Conservation (phyloP, 148 eudicot genomes). For the Amaranthus palmeri region DNA sequence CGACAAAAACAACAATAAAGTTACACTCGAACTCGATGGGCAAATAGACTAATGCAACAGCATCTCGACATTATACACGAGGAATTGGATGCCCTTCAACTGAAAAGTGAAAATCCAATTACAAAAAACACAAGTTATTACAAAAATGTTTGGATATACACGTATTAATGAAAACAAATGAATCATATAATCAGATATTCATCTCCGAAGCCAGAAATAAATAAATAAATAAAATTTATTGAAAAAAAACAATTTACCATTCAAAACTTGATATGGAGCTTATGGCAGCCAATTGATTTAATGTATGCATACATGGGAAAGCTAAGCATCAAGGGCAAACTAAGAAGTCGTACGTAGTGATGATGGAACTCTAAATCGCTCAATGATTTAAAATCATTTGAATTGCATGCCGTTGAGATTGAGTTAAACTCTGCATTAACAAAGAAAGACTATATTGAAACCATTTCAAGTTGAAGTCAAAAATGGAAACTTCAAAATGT, state of each 20-base stretch:
- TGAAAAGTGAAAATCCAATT: neutral
- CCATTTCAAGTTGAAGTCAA: neutral
- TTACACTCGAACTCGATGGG: neutral
- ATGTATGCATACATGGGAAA: neutral
- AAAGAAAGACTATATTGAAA: conserved; percentile 7
- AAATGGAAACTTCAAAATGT: neutral
- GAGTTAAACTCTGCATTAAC: conserved; percentile 59
- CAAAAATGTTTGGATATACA: neutral
- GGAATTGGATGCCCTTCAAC: neutral
- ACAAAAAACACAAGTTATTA: neutral
- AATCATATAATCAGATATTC: neutral
- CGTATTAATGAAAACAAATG: neutral
- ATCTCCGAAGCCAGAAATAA: too few relatives aligned
- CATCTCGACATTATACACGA: neutral
- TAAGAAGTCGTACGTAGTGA: neutral
- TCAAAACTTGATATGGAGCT: neutral
- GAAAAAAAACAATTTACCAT: conserved; percentile 8
- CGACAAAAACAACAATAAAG: too few relatives aligned
- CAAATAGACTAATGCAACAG: neutral
- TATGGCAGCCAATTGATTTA: neutral
- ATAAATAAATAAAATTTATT: too few relatives aligned
- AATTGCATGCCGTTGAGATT: conserved; percentile 61
- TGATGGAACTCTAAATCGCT: conserved; percentile 17
- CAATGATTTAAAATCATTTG: conserved; percentile 44
- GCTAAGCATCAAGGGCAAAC: neutral